Evolutionary conservation across 257 asterid genomes (phyloP), one percentile per base, ranked within the genome.

Genomic region (Ilex asprella): DNA sequence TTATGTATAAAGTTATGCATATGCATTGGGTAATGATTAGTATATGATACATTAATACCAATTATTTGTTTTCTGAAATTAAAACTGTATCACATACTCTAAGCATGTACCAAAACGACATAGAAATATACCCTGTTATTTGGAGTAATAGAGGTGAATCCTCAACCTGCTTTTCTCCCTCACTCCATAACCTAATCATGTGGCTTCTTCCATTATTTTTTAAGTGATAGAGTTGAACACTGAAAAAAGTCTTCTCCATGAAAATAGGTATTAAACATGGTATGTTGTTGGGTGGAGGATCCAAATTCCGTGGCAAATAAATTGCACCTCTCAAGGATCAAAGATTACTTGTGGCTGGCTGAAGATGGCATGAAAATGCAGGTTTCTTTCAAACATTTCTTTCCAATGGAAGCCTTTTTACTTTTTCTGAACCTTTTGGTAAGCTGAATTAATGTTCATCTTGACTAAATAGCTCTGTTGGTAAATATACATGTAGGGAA

Each of bases 341-440:
- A 82, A 67, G 95, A 87, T 55, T 84, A 87, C 68, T 78, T 84
- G 12, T 87, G 95, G 95, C 55, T 84, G 52, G 94, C 95, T 31
- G 95, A 87, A 79, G 95, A 87, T 76, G 95, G 95, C 75, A 87
- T 87, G 91, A 87, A 87, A 75, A 87, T 87, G 93, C 81, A 79
- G 88, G 91, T 86, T 47, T 16, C 13, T 35, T 55, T 13, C 7
- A 2, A 2, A 56, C 46, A 52, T 56, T 29, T 21, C 30, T 16
- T 53, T 15, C 57, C 13, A 9, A 50, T n/a, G 0, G 27, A 35
- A 35, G 2, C 5, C 41, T 35, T 35, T 3, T 3, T 35, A 2
- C 5, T 35, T 35, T 35, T 35, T 35, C 8, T 35, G 8, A 7
- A 35, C 5, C 41, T 3, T 35, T 35, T 35, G 5, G 5, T 3